Evolutionary conservation across 805 yeast genomes (phyloP), one percentile per base, ranked within the genome.

Genomic region (Wickerhamomyces tratensis): DNA sequence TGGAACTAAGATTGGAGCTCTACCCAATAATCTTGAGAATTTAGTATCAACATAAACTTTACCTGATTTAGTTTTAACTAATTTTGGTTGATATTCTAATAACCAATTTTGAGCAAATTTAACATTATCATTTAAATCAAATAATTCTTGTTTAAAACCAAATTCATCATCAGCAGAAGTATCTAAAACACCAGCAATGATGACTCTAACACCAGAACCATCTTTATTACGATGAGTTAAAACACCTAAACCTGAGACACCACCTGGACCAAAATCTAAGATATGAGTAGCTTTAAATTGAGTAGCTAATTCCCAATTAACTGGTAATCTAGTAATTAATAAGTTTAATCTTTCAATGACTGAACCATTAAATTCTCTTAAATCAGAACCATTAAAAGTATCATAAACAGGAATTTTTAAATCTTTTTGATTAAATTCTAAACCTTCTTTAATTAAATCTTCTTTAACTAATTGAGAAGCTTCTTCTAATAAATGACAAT

Each of bases 251-350:
- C 98, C 99, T 38, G 97, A 86, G 35, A 86, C 80, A 54, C 98
- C 98, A 67, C 99, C 98, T 48, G 98, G 99, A 62, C 99, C 99
- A 56, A 93, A 93, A 68, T 93, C 99, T 48, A 93, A 64, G 55
- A 93, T 77, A 62, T 93, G 98, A 39, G 97, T 85, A 27, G 93
- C 76, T 39, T 75, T 62, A 62, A 86, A 86, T 50, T 76, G 61
- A 34, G 97, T 89, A 30, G 98, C 94, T 29, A 53, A 51, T 69
- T 93, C 98, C 99, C 99, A 93, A 67, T 86, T 75, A 50, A 93
- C 99, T 37, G 95, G 87, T 57, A 86, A 74, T 58, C 79, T 80
- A 41, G 93, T 86, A 63, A 93, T 89, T 57, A 89, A 82, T 62
- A 79, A 78, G 46, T 84, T 81, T 45, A 86, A 71, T 65, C 96